phyloP scores from a whole-genome alignment of 129 eudicot species.

The Artemisia tridentata region DNA sequence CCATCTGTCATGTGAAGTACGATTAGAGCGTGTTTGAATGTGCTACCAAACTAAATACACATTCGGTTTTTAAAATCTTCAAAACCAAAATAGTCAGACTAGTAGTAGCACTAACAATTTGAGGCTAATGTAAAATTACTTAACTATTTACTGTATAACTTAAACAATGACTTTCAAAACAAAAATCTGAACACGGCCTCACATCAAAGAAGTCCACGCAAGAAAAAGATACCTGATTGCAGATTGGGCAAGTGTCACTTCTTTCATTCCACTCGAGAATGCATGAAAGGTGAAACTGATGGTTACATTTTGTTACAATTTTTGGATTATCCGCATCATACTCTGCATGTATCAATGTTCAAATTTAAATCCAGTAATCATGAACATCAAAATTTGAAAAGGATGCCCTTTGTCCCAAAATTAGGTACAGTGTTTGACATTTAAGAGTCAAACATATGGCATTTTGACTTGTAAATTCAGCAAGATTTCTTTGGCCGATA shows the following conservation, averaged over 20 bases:
- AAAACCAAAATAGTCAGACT: too few relatives aligned
- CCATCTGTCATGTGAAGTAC: too few relatives aligned
- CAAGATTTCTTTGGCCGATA: background rate
- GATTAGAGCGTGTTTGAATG: too few relatives aligned
- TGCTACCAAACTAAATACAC: too few relatives aligned
- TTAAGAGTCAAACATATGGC: conserved; percentile 18
- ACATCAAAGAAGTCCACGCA: too few relatives aligned
- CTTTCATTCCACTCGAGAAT: conserved; percentile 91
- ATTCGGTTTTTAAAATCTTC: too few relatives aligned
- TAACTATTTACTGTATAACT: too few relatives aligned
- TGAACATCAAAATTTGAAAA: conserved; percentile 1
- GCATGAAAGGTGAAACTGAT: conserved; percentile 84
- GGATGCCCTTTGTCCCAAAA: conserved; percentile 5
- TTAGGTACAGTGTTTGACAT: conserved; percentile 3
- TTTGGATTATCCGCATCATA: conserved; percentile 66
- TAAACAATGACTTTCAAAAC: background rate
- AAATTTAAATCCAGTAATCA: background rate
- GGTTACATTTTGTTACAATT: conserved; percentile 64
- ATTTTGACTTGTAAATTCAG: conserved; percentile 5
- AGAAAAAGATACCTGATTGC: conserved; percentile 52
- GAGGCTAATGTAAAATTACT: too few relatives aligned
- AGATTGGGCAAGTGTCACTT: conserved; percentile 78
- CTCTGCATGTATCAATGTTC: conserved; percentile 44
- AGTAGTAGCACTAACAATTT: too few relatives aligned
- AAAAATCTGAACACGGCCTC: background rate